Evolutionary conservation across 306 rosid genomes (phyloP).

Genomic region (Cicer judaicum): DNA sequence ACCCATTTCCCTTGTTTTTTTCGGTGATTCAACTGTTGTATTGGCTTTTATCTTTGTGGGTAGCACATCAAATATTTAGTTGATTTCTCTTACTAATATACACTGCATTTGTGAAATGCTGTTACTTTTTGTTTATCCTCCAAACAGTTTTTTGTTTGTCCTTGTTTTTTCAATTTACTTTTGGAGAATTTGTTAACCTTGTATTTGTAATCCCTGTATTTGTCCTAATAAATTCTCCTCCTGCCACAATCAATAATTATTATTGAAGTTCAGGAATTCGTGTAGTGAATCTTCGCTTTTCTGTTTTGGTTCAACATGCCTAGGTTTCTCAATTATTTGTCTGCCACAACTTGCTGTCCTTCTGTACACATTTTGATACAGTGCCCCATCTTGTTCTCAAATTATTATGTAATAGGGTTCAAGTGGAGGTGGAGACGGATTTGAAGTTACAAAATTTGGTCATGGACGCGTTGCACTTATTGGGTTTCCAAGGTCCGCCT

Average conservation of each 20-base stretch:
- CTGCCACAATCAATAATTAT: background rate
- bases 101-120: constrained; percentile 1
- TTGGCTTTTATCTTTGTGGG: constrained; percentile 21
- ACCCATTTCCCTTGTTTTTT: background rate
- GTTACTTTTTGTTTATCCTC: constrained; percentile 27
- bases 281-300: constrained; percentile 11
- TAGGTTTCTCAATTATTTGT: constrained; percentile 39
- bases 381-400: constrained; percentile 34
- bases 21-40: background rate
- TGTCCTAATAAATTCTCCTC: constrained; percentile 1
- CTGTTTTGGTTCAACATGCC: constrained; percentile 19
- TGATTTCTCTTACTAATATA: background rate
- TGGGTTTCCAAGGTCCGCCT: constrained; percentile 92
- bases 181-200: constrained; percentile 12
- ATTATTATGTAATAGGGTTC: constrained; percentile 71
- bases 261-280: constrained; percentile 34
- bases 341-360: background rate
- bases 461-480: constrained; percentile 99
- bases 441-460: constrained; percentile 97
- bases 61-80: background rate
- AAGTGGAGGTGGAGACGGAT: constrained; percentile 98
- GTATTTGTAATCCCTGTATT: constrained; percentile 5
- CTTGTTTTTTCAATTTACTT: background rate
- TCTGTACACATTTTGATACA: constrained; percentile 8
- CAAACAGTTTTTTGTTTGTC: constrained; percentile 3